A percentile compares a stretch with the other conserved stretches of the same genome.
phyloP scores from a whole-genome alignment of 352 stramenopile genomes.

The Phytophthora melonis region DNA sequence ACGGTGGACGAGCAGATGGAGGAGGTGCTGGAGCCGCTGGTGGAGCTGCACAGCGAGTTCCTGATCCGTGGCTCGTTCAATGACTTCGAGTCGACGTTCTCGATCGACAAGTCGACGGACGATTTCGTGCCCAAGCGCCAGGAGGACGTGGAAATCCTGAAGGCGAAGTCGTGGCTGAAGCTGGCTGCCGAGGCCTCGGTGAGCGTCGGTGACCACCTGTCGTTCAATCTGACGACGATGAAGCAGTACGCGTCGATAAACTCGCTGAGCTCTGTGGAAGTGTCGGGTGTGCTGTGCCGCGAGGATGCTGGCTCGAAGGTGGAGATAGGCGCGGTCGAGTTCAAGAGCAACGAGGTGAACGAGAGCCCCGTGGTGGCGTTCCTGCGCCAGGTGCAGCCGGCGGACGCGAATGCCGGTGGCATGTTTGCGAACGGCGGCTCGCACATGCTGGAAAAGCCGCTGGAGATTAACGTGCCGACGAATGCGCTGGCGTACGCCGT shows the following conservation, averaged over 20 bases:
- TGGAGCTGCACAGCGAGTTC: conserved; percentile 87
- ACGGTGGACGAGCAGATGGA: conserved; percentile 56
- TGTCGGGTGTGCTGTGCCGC: conserved; percentile 58
- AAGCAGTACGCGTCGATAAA: conserved; percentile 63
- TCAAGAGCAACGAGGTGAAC: conserved; percentile 50
- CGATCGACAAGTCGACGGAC: conserved; percentile 35
- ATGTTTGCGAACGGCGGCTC: conserved; percentile 69
- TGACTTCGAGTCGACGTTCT: conserved; percentile 50
- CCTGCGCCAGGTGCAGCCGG: conserved; percentile 46
- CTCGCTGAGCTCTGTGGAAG: conserved; percentile 52
- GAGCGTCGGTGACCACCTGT: no score
- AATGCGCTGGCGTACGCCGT: conserved; percentile 77
- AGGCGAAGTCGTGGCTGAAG: conserved; percentile 76
- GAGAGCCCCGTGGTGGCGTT: conserved; percentile 62
- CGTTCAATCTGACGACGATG: conserved; percentile 62
- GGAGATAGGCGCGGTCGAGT: conserved; percentile 42
- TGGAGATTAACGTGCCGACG: conserved; percentile 72
- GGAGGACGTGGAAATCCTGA: conserved; percentile 66
- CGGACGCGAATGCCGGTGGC: conserved; percentile 29
- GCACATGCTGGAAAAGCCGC: conserved; percentile 72
- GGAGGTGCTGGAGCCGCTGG: conserved; percentile 69
- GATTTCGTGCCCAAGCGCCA: conserved; percentile 48
- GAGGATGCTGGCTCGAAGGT: conserved; percentile 46
- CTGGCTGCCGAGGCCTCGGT: conserved; percentile 47
- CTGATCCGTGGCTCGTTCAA: conserved; percentile 83